Conservation (phyloP, 108 stramenopile species). For the Chaetoceros tenuissimus region DNA sequence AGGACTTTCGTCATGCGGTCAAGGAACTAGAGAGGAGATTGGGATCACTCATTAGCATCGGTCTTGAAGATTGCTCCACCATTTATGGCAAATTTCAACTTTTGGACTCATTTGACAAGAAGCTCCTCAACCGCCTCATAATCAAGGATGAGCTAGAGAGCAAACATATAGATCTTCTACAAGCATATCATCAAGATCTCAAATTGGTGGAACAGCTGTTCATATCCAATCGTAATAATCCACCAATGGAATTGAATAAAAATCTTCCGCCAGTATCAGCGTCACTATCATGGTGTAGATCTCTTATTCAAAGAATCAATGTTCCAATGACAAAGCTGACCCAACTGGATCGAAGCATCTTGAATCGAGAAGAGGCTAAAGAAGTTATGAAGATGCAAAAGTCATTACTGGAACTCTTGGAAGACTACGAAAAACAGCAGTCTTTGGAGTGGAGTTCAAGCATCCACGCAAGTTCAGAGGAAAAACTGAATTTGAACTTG, state of each 20-base stretch:
- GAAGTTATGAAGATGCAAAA: slow-evolving; percentile 67
- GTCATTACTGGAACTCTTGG: slow-evolving; percentile 58
- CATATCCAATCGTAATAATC: slow-evolving; percentile 50
- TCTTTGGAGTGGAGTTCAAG: slow-evolving; percentile 73
- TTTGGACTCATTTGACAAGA: slow-evolving; percentile 73
- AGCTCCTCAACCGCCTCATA: slow-evolving; percentile 77
- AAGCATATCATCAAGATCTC: slow-evolving; percentile 75
- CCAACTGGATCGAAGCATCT: slow-evolving; percentile 64
- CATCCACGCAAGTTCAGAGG: slow-evolving; percentile 61
- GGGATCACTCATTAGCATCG: slow-evolving; percentile 70
- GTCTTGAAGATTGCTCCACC: slow-evolving; percentile 86
- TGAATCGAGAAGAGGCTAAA: slow-evolving; percentile 88
- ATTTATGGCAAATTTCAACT: slow-evolving; percentile 83
- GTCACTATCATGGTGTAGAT: slow-evolving; percentile 83
- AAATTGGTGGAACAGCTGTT: slow-evolving; percentile 84
- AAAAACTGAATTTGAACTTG: slow-evolving; percentile 74
- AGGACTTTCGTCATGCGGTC: slow-evolving; percentile 60
- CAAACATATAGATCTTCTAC: slow-evolving; percentile 79
- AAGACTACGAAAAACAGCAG: slow-evolving; percentile 72
- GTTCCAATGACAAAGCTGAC: slow-evolving; percentile 79
- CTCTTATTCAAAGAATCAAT: slow-evolving; percentile 68
- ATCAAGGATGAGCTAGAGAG: slow-evolving; percentile 89
- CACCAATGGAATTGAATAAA: slow-evolving; percentile 45
- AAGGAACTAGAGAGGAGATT: slow-evolving; percentile 88
- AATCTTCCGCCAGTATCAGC: slow-evolving; percentile 83